Evolutionary conservation across 495 filamentous ascomycete species (phyloP), one percentile per base, ranked within the genome.

Genomic region (Trichoderma erinaceum): DNA sequence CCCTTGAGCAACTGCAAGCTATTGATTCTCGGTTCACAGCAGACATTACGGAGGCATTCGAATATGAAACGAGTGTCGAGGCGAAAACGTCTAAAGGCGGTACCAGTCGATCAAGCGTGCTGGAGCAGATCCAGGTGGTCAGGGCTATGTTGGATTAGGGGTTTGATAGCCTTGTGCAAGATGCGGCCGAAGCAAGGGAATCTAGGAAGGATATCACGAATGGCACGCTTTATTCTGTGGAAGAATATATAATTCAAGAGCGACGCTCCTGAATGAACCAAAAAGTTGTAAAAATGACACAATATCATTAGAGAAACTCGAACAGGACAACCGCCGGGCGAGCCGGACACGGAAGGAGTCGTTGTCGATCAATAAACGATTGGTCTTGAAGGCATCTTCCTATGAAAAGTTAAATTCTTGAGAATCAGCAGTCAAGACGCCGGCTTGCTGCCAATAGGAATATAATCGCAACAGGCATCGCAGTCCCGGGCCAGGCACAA

Each of bases 41-140:
- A 58, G 90, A 92, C 75, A 83, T 92, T 35, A 74, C 76, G 68
- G 72, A 81, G 63, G 85, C 83, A 52, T 85, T 92, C 74, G 84
- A 92, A 69, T 92, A 91, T 72, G 86, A 91, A 79, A 82, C 82
- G 64, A 87, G 86, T 46, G 90, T 92, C 4, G 90, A 93, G 79
- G 79, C 87, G 75, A 86, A 86, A 75, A 80, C 84, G 72, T 87
- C 88, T 1, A 84, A 86, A 67, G 90, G 90, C 35, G 90, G 90
- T 12, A 90, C 88, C 44, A 90, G 86, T 69, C 84, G 82, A 76
- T 80, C 82, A 63, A 81, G 86, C 32, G 89, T 92, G 27, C 66
- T 82, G 70, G 84, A 88, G 79, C 89, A 92, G 83, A 86, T 90
- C 71, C 75, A 80, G 50, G 80, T 87, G 32, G 78, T 92, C 61